Evolutionary conservation across 805 yeast genomes (phyloP).

Genomic region (Ogataea pignaliae): DNA sequence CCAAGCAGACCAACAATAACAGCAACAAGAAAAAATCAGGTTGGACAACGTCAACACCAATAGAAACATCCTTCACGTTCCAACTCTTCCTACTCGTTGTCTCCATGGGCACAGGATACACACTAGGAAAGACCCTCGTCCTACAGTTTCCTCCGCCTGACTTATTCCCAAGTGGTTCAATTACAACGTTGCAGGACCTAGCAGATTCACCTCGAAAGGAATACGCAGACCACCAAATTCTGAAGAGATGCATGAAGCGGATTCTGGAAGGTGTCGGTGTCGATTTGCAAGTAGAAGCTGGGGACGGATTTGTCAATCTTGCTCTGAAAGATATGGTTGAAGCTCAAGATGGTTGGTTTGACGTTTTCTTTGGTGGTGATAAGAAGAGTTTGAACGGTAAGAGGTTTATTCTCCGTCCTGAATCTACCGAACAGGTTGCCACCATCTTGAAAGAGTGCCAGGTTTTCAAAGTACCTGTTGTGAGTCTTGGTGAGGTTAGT

Average conservation of each 20-base stretch:
- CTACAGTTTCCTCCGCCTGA: constrained; percentile 25
- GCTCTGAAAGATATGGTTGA: constrained; percentile 17
- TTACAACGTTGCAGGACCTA: constrained; percentile 18
- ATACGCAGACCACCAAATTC: constrained; percentile 22
- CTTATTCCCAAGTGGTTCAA: constrained; percentile 25
- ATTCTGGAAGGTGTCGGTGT: constrained; percentile 19
- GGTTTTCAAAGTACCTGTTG: constrained; percentile 25
- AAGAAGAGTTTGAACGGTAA: constrained; percentile 12
- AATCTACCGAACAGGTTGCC: constrained; percentile 19
- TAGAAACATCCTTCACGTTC: constrained; percentile 21
- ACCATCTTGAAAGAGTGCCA: constrained; percentile 20
- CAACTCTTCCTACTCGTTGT: constrained; percentile 26
- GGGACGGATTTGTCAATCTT: constrained; percentile 11
- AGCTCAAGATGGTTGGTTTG: constrained; percentile 16
- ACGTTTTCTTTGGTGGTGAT: constrained; percentile 20
- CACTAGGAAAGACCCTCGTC: constrained; percentile 24
- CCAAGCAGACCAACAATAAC: not conserved
- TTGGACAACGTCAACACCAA: constrained; percentile 5
- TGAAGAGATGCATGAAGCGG: constrained; percentile 24
- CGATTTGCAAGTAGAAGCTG: constrained; percentile 1
- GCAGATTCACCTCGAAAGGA: constrained; percentile 10
- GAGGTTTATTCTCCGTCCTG: constrained; percentile 18
- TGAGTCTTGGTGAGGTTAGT: constrained; percentile 7
- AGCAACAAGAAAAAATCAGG: not conserved
- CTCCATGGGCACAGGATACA: constrained; percentile 32